phyloP scores from a whole-genome alignment of 2,329 filamentous ascomycete species.

The Alternaria ethzedia region DNA sequence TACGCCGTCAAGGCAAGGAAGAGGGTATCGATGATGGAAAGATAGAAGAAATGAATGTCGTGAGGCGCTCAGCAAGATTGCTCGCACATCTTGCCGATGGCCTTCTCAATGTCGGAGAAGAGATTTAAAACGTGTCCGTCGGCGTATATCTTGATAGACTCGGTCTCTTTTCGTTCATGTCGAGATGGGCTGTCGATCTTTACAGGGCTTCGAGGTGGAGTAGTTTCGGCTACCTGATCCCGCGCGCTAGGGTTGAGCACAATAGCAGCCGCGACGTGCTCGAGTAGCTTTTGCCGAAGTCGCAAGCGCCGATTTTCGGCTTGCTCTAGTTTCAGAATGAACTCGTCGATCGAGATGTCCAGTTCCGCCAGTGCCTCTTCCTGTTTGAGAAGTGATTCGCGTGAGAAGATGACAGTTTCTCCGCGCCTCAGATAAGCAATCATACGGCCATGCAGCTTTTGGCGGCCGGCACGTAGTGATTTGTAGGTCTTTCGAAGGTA shows the following conservation, averaged over 20 bases:
- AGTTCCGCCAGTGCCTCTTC: conserved; percentile 80
- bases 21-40: conserved; percentile 13
- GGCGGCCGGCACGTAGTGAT: conserved; percentile 75
- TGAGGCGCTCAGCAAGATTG: conserved; percentile 40
- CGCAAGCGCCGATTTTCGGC: conserved; percentile 78
- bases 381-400: conserved; percentile 77
- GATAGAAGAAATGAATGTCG: conserved; percentile 13
- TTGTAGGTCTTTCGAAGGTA: conserved; percentile 79
- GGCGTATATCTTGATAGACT: conserved; percentile 54
- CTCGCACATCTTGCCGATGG: conserved; percentile 53
- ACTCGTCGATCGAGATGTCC: conserved; percentile 79
- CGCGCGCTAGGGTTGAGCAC: conserved; percentile 41
- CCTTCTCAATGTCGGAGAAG: conserved; percentile 52
- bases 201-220: conserved; percentile 49
- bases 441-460: conserved; percentile 77
- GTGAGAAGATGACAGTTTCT: conserved; percentile 72
- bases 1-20: conserved; percentile 19
- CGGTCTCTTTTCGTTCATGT: conserved; percentile 46
- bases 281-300: conserved; percentile 79
- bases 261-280: conserved; percentile 76
- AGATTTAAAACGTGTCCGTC: conserved; percentile 51
- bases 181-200: conserved; percentile 45
- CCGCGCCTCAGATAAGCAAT: conserved; percentile 77
- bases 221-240: conserved; percentile 40
- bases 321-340: conserved; percentile 79